Evolutionary conservation across 2,329 filamentous ascomycete genomes (phyloP), one percentile per base, ranked within the genome.

Genomic region (Pseudogymnoascus verrucosus): DNA sequence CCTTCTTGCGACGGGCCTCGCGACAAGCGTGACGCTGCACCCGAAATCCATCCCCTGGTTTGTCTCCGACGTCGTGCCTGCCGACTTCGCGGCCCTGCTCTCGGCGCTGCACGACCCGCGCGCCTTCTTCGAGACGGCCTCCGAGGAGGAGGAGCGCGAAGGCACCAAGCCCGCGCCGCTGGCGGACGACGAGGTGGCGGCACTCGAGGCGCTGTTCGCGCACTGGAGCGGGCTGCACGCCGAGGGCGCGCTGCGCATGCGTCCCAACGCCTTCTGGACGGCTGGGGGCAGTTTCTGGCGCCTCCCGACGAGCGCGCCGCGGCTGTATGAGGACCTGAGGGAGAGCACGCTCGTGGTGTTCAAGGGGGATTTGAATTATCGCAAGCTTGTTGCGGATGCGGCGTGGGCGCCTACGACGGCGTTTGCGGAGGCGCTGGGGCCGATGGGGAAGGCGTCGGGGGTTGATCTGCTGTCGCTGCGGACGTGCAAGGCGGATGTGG

Each of bases 1-100:
- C 74, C 82, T 99, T 12, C 82, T 99, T 5, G 87, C 91, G 0
- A 82, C 91, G 0, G 90, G 89, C 0, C 84, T 99, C 5, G 95
- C 95, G 0, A 97, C 93, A 0, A 86, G 86, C 23, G 82, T 99
- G 12, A 87, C 98, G 19, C 83, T 99, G 8, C 93, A 96, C 72
- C 93, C 95, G 61, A 99, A 99, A 78, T 88, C 87, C 21, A 93
- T 99, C 64, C 95, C 95, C 0, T 99, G 95, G 95, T 99, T 98
- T 73, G 95, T 99, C 59, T 97, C 92, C 0, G 95, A 99, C 71
- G 95, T 98, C 3, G 77, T 96, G 10, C 93, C 93, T 0, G 82
- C 80, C 42, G 95, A 99, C 76, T 97, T 98, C 70, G 82, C 81
- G 1, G 86, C 88, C n/a, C 83, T 98, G 2, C 84, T 99, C 61